phyloP scores from a whole-genome alignment of 2,329 filamentous ascomycete genomes.

The Teratosphaeria gauchensis region DNA sequence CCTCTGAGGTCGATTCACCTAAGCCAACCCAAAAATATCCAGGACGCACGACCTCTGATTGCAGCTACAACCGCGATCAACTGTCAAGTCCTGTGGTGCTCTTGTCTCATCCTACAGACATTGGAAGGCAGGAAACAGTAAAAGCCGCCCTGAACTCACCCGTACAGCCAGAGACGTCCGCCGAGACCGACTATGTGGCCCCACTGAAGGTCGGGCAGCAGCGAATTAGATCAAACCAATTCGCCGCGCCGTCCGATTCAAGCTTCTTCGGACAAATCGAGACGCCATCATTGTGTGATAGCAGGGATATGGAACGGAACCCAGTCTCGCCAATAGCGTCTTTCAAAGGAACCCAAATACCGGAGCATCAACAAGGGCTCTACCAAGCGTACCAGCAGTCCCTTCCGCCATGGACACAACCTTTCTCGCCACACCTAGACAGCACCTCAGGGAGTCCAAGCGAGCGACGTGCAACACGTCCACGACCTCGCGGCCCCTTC shows the following conservation, averaged over 20 bases:
- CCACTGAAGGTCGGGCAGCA: background rate
- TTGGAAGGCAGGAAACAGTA: background rate
- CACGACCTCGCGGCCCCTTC: background rate
- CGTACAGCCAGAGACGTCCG: background rate
- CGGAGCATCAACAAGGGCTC: no score
- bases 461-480: background rate
- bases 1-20: background rate
- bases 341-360: background rate
- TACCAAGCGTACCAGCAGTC: background rate
- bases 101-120: background rate
- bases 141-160: background rate
- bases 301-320: background rate
- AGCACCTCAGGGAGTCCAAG: background rate
- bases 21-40: background rate
- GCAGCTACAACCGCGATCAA: background rate
- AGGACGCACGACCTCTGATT: background rate
- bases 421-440: background rate
- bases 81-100: background rate
- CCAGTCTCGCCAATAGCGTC: background rate
- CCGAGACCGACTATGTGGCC: background rate
- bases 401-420: background rate
- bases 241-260: background rate
- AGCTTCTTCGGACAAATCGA: background rate
- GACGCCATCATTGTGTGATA: background rate
- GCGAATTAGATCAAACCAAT: background rate